A percentile compares a stretch with the other conserved stretches of the same genome.
phyloP scores from a whole-genome alignment of 208 protist species.

The Dictyostelium gargantuum region DNA sequence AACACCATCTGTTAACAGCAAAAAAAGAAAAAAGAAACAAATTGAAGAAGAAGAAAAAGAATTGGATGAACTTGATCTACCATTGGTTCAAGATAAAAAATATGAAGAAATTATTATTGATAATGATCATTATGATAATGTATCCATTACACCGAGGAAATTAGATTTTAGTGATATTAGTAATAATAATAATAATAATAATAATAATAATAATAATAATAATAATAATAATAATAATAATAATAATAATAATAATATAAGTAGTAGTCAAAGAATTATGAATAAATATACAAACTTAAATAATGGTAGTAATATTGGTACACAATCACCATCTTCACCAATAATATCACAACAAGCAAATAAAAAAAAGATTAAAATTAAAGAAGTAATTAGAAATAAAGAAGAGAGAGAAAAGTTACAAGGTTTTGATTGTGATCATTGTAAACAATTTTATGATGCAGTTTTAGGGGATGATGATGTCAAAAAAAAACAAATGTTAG shows the following conservation, averaged over 20 bases:
- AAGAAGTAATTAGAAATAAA: slow-evolving; percentile 25
- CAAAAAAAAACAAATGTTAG: slow-evolving; percentile 17
- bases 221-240: not conserved
- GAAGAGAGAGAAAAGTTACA: slow-evolving; percentile 40
- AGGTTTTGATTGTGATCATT: slow-evolving; percentile 63
- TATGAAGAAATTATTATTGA: not conserved
- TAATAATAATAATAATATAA: not conserved
- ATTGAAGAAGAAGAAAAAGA: not conserved
- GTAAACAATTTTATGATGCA: slow-evolving; percentile 69
- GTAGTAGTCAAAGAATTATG: not conserved
- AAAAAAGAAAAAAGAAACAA: not conserved
- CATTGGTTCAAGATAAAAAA: not conserved
- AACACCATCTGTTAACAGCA: not conserved
- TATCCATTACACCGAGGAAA: no score
- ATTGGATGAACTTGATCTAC: not conserved
- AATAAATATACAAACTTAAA: not conserved
- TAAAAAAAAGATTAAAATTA: slow-evolving; percentile 25
- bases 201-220: not conserved
- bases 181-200: no score
- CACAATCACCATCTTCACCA: not conserved
- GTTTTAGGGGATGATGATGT: slow-evolving; percentile 30
- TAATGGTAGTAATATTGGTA: not conserved
- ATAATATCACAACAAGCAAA: not conserved
- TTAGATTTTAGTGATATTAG: not conserved
- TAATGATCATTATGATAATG: no score